Evolutionary conservation across 2,329 filamentous ascomycete genomes (phyloP), one percentile per base, ranked within the genome.

Genomic region (Calonectria pteridis): DNA sequence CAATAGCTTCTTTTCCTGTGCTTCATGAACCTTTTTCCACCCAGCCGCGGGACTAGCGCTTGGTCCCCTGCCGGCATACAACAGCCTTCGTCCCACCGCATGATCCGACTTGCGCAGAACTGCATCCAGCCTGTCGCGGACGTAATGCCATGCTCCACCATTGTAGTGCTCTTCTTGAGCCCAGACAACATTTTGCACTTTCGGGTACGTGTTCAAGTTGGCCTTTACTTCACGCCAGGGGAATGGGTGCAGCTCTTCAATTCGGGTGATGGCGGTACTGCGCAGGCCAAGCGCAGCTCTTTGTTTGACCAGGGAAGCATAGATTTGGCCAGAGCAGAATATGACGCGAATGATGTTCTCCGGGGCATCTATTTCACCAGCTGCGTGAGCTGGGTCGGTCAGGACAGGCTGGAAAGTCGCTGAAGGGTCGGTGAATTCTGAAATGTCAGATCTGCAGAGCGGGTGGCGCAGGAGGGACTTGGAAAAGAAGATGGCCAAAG

Each of bases 351-450:
- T 93, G 82, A 98, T 96, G 85, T 96, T 90, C 80, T 97, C 94
- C 62, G 92, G 92, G 46, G 93, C 85, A 82, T 93, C 94, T 83
- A 98, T 95, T 75, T 88, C 87, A 71, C 92, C 91, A 29, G 88
- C 89, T 81, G 93, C 89, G 87, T 98, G 96, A 70, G 93, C 95
- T 1, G 94, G 92, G 83, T 99, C 97, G 18, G 93, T 90, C 80
- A 98, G 95, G 85, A 98, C 95, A 94, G 96, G 98, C 84, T 94
- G 91, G 92, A 98, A 98, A 86, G 97, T 94, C 11, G 95, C 95
- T 55, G 83, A 76, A 59, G 98, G 93, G 69, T 93, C 94, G 13
- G 91, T 94, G 87, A 99, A 98, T 76, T 98, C 95, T 78, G 97
- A 94, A 81, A 98, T 93, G 80, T 91, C 88, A 43, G 96, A 98